Conservation (phyloP, 305 asterid species). For the Fraxinus xanthoxyloides region DNA sequence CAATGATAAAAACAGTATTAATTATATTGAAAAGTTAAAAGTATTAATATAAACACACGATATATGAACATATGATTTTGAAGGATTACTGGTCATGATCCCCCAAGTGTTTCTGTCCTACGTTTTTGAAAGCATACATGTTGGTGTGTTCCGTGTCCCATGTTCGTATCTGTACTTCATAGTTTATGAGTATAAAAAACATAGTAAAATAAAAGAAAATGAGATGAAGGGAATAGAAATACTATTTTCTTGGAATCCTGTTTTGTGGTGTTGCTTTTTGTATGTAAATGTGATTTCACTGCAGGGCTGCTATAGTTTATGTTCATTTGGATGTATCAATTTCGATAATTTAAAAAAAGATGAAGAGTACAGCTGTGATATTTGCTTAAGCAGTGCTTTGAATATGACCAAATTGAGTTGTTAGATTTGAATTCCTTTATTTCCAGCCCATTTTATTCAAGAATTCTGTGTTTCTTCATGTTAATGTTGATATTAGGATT, state of each 20-base stretch:
- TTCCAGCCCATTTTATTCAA: not conserved
- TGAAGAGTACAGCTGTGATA: not conserved
- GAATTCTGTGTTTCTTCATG: not conserved
- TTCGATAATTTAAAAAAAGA: not conserved
- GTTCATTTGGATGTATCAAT: not conserved
- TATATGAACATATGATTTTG: not conserved
- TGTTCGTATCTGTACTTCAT: not conserved
- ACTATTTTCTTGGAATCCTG: not conserved
- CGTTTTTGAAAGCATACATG: not conserved
- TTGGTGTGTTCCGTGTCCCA: not conserved
- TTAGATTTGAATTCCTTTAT: not conserved
- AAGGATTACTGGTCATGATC: not conserved
- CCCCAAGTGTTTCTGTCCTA: not conserved
- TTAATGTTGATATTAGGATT: conserved; percentile 1
- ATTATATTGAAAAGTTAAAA: not conserved
- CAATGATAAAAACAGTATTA: not conserved
- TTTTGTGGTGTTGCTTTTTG: not conserved
- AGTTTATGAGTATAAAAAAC: not conserved
- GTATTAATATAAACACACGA: not conserved
- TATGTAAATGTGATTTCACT: not conserved
- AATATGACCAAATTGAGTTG: not conserved
- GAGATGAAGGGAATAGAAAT: not conserved
- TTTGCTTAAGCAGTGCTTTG: conserved; percentile 1
- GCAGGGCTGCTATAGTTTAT: not conserved
- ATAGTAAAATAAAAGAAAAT: not conserved